These are phyloP conservation scores for Xylariaceae sp. DNA, from an alignment of 2,329 filamentous ascomycete genomes.

Conservation along the genomic window DNA sequence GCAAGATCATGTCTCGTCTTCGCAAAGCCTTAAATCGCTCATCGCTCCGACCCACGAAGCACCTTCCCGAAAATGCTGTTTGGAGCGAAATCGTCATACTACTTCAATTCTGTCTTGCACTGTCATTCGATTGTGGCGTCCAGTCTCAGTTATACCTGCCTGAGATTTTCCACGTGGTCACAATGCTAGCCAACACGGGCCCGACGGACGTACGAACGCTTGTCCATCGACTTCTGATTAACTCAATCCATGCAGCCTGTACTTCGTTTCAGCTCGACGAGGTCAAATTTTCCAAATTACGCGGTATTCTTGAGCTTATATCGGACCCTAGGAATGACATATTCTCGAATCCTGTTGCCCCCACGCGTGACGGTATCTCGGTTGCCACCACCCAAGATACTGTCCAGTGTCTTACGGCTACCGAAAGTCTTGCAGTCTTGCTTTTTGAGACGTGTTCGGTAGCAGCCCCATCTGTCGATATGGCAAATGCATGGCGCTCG, in stretches of 20 bases:
- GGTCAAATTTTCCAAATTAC: slow-evolving; percentile 49
- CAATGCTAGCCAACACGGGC: slow-evolving; percentile 66
- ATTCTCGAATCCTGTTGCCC: slow-evolving; percentile 44
- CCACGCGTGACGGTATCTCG: slow-evolving; percentile 49
- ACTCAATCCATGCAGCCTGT: slow-evolving; percentile 64
- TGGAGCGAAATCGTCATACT: slow-evolving; percentile 68
- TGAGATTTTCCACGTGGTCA: slow-evolving; percentile 66
- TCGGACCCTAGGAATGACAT: slow-evolving; percentile 57
- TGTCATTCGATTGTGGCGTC: slow-evolving; percentile 64
- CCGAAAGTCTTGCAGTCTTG: slow-evolving; percentile 57
- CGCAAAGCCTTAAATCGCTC: slow-evolving; percentile 65
- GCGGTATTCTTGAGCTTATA: slow-evolving; percentile 52
- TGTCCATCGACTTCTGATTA: slow-evolving; percentile 61
- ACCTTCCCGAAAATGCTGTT: slow-evolving; percentile 61
- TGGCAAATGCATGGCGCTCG: slow-evolving; percentile 65
- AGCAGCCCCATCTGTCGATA: slow-evolving; percentile 59
- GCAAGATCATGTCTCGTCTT: slow-evolving; percentile 60
- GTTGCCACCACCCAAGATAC: slow-evolving; percentile 51
- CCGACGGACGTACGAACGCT: slow-evolving; percentile 50
- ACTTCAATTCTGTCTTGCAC: slow-evolving; percentile 60
- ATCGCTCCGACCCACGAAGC: slow-evolving; percentile 61
- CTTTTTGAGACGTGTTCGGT: slow-evolving; percentile 61
- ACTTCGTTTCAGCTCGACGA: slow-evolving; percentile 63
- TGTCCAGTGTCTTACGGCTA: slow-evolving; percentile 47
- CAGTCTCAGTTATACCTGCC: slow-evolving; percentile 65